Evolutionary conservation across 805 yeast genomes (phyloP), one percentile per base, ranked within the genome.

Genomic region (Ogataea sp.): DNA sequence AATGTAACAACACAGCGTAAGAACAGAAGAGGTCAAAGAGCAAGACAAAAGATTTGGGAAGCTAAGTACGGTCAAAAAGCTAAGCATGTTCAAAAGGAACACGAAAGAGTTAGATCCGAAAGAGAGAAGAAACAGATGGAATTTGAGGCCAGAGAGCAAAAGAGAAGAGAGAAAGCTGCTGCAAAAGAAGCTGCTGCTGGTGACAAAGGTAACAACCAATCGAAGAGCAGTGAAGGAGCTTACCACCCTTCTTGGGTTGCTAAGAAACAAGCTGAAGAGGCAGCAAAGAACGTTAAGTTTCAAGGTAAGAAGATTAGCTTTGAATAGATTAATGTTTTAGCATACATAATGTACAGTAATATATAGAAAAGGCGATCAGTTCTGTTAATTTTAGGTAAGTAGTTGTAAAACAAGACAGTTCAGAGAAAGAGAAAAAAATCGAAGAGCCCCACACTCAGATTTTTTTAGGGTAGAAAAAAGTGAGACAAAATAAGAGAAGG

Each of bases 191-290:
- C 51, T 68, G 29, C 36, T n/a, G 30, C 18, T 37, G n/a, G 39
- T 29, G 32, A 23, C n/a, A 15, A 4, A 6, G 16, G 13, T 6
- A 15, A 17, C n/a, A 38, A 18, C n/a, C n/a, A n/a, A n/a, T n/a
- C n/a, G n/a, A n/a, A n/a, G n/a, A 32, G 26, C 13, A 6, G 17
- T 8, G 13, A 23, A 20, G 48, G 55, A 37, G 63, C 68, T 6
- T 46, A 83, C 47, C 99, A 93, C 73, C 99, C 99, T n/a, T 93
- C 98, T 2, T 93, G 99, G 99, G 80, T 76, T 50, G 98, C 98
- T 18, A 85, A 84, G 65, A 78, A 74, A 64, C 62, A 73, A 46
- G 84, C 79, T 21, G 83, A 84, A 53, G 83, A 82, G 48, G 74
- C 76, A 38, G 57, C 67, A 46, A 74, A 77, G 61, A 73, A 75